Evolutionary conservation across 495 filamentous ascomycete species (phyloP).

Genomic region (Aspergillus incahuasiensis): DNA sequence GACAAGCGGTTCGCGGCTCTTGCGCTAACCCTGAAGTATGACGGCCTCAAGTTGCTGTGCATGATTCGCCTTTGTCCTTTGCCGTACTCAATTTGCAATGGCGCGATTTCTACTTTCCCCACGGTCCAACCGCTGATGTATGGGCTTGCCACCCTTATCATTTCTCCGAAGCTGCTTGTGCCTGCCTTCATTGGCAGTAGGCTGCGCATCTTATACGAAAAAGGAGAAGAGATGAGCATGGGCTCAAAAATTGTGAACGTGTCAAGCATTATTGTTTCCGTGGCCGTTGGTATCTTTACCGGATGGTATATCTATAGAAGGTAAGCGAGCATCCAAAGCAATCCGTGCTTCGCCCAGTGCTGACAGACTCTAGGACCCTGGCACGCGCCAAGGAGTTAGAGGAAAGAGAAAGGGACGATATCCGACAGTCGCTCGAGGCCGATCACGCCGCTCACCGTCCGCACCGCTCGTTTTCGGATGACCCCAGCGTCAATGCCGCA

Average conservation of each 20-base stretch:
- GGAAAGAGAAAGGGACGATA: conserved; percentile 62
- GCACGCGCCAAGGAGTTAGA: conserved; percentile 80
- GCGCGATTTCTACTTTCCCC: conserved; percentile 87
- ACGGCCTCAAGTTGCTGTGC: conserved; percentile 81
- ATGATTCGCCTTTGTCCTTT: conserved; percentile 93
- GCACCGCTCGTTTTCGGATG: conserved; percentile 42
- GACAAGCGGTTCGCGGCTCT: conserved; percentile 76
- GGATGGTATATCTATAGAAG: conserved; percentile 82
- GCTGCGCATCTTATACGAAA: conserved; percentile 61
- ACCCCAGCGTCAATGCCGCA: conserved; percentile 39
- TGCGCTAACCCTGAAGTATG: conserved; percentile 64
- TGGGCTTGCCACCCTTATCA: conserved; percentile 71
- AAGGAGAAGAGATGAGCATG: conserved; percentile 54
- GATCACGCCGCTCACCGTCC: conserved; percentile 39
- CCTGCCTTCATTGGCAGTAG: conserved; percentile 85
- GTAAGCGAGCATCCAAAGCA: conserved; percentile 20
- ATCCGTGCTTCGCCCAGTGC: neutral
- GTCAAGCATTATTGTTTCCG: conserved; percentile 67
- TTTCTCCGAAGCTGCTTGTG: conserved; percentile 81
- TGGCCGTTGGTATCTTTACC: conserved; percentile 65
- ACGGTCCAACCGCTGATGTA: conserved; percentile 75
- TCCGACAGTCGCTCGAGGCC: conserved; percentile 35
- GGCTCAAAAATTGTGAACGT: conserved; percentile 68
- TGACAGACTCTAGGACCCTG: conserved; percentile 55
- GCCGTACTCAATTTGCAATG: conserved; percentile 93